Evolutionary conservation across 495 filamentous ascomycete genomes (phyloP), one percentile per base, ranked within the genome.

Genomic region (Thermochaetoides thermophila): DNA sequence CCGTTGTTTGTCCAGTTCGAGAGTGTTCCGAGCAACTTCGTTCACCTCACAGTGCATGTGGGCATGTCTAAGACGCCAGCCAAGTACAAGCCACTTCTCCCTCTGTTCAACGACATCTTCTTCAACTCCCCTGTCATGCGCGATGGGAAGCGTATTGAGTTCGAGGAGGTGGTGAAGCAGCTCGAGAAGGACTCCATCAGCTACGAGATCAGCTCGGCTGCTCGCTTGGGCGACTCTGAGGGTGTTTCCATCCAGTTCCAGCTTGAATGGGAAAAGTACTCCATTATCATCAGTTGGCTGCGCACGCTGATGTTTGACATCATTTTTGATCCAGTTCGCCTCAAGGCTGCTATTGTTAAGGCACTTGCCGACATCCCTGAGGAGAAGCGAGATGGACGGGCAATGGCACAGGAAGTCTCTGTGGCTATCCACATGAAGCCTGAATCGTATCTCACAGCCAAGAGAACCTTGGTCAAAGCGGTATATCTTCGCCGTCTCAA

Each of bases 1-100:
- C 82, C 86, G 1, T 63, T 94, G 2, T 99, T 94, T 55, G 67
- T 99, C n/a, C 91, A 99, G 56, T 99, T 89, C 44, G 89, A 99
- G 60, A 73, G 92, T 44, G 78, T 93, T 20, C 72, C 74, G 20
- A 86, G 81, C 27, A 87, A 80, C 44, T 99, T 99, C 49, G 84
- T 93, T 27, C 74, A 82, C 38, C 57, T 96, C 9, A 74, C 68
- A 7, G 52, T 94, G 12, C 65, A 92, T 25, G 52, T 95, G 22
- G 81, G 81, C 29, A 87, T 84, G 2, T 71, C 73, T 11, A 60
- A 71, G 14, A 62, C 93, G 0, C 78, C 84, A 0, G 62, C 76
- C 4, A 65, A 81, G 35, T 64, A 78, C 31, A 81, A 83, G 50
- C 91, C 89, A 7, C 61, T 99, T 8, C 57, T 96, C 10, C 62